Conservation (phyloP, 2,329 filamentous ascomycete species). For the Zasmidium citrigriseum region DNA sequence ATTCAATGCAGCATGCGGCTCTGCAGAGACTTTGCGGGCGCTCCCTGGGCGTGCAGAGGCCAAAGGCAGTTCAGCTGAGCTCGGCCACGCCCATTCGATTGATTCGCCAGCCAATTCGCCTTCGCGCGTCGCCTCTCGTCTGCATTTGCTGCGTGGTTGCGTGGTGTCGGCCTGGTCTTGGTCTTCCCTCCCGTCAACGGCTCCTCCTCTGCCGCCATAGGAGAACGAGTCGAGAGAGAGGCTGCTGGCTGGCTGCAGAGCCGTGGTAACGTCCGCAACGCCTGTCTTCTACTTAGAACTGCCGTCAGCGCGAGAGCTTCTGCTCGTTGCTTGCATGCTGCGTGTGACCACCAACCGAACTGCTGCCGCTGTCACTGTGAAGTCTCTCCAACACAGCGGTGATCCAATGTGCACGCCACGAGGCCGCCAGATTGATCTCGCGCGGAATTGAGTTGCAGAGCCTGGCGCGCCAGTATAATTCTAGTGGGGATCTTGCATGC, state of each 20-base stretch:
- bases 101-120: constrained; percentile 1
- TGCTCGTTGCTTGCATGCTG: no score
- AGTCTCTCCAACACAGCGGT: background rate
- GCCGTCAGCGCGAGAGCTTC: background rate
- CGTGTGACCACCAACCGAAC: no score
- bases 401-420: background rate
- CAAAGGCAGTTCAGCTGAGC: background rate
- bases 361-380: background rate
- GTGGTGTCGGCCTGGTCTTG: background rate
- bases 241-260: no score
- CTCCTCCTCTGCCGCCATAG: background rate
- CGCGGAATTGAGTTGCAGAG: background rate
- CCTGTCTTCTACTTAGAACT: background rate
- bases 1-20: background rate
- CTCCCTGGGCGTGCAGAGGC: background rate
- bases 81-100: constrained; percentile 2
- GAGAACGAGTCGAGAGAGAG: no score
- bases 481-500: constrained; percentile 21
- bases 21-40: background rate
- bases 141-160: constrained; percentile 2
- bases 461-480: background rate
- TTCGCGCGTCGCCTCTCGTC: background rate
- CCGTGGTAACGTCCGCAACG: background rate
- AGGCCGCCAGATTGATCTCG: background rate
- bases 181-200: no score